Conservation (phyloP, 2,329 filamentous ascomycete species). For the Sphaerostilbella broomeana region DNA sequence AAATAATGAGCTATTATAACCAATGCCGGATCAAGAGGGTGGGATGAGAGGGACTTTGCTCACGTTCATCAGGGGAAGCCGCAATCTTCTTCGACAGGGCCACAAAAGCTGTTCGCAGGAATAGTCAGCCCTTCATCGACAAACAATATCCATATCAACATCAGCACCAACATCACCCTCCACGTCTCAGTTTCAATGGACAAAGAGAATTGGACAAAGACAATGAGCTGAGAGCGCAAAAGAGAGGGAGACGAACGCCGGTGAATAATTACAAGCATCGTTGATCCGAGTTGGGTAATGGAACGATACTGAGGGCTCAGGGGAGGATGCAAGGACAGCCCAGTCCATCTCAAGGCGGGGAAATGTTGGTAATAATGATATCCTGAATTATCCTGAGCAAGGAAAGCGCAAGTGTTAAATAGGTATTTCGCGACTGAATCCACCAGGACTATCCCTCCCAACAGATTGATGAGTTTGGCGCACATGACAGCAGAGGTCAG, state of each 20-base stretch:
- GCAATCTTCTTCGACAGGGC: slow-evolving; percentile 26
- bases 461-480: too few relatives aligned
- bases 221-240: not conserved
- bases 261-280: slow-evolving; percentile 20
- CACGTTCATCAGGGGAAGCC: slow-evolving; percentile 34
- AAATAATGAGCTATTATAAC: slow-evolving; percentile 11
- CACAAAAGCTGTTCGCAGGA: slow-evolving; percentile 26
- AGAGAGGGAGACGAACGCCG: slow-evolving; percentile 16
- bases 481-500: not conserved
- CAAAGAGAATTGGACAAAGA: not conserved
- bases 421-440: too few relatives aligned
- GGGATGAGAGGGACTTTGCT: slow-evolving; percentile 12
- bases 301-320: not conserved
- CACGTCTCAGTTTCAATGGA: too few relatives aligned
- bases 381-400: not conserved
- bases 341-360: not conserved
- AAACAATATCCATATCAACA: not conserved
- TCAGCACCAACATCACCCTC: slow-evolving; percentile 9
- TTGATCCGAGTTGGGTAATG: not conserved
- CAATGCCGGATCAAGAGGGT: not conserved
- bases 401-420: not conserved
- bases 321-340: not conserved
- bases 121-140: not conserved
- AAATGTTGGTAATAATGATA: not conserved
- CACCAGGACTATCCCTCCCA: too few relatives aligned